Evolutionary conservation across 2,329 filamentous ascomycete species (phyloP).

Genomic region (Venturia asperata): DNA sequence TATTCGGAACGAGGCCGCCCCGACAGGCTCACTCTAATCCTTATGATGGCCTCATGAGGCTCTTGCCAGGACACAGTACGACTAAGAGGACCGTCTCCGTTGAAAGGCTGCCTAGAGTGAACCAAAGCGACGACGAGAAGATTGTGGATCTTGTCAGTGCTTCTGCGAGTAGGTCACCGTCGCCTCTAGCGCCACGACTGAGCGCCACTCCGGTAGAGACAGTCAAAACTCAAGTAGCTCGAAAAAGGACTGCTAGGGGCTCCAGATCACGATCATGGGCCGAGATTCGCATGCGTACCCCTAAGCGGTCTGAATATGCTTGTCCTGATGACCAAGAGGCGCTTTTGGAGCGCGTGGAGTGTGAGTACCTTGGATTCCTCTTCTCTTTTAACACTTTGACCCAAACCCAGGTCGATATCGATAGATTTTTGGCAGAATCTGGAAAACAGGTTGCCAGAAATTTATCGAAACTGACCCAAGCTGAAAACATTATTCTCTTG

Average conservation of each 20-base stretch:
- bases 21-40: not conserved
- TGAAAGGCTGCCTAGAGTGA: not conserved
- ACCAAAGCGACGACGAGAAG: not conserved
- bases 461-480: not conserved
- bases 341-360: slow-evolving; percentile 1
- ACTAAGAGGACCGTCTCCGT: not conserved
- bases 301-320: not conserved
- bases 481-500: not conserved
- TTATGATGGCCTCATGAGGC: not conserved
- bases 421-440: not conserved
- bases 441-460: not conserved
- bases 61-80: not conserved
- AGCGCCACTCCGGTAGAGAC: not conserved
- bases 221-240: not conserved
- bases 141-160: not conserved
- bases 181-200: not conserved
- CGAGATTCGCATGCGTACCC: not conserved
- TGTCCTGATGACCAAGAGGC: slow-evolving; percentile 9
- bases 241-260: not conserved
- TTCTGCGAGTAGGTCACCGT: not conserved
- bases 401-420: not conserved
- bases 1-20: not conserved
- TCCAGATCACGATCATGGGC: not conserved
- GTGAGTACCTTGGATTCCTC: not conserved
- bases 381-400: not conserved